Base-by-base conservation (phyloP, 805 yeast species). In the Diddensiella transvaalensis region DNA sequence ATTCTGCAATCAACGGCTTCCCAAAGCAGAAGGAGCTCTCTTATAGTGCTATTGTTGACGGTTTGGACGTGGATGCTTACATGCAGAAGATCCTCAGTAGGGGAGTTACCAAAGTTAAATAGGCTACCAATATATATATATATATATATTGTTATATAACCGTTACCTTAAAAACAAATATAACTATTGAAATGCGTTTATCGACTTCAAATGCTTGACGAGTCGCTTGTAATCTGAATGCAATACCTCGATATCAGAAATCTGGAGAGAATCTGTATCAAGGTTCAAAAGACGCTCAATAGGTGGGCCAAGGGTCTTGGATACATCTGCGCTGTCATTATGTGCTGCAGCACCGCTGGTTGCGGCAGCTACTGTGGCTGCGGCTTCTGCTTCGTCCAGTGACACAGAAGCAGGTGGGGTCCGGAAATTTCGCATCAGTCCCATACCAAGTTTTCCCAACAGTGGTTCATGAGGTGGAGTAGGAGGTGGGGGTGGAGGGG, bases 171-270 rank as follows among this genome's bases (percentile, higher is more conserved):
- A n/a, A n/a, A n/a, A n/a, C n/a, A n/a, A n/a, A 26, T 8, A 26
- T 8, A 26, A 35, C 38, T 40, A 40, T 23, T 40, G 29, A 21
- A 40, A 40, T 19, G 43, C 43, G 38, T 56, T 51, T 4, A 61
- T 51, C n/a, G 53, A 47, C 50, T 56, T 54, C 37, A 65, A 43
- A 46, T 59, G 56, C 29, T 52, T 53, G 3, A 67, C 72, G 30
- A 71, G 58, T 10, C 70, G 60, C 38, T 61, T 62, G 52, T 71
- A 71, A 47, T 71, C 75, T 3, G 53, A 46, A 37, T 67, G 60
- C 22, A 71, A 59, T 21, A 53, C 60, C 29, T 56, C 56, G 15
- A 71, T 59, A 18, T 71, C 74, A 1, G 60, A 59, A 15, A 68
- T 35, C n/a, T 64, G 64, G 18, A 71, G 56, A 21, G 58, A 47